Conservation (phyloP, 139 green algal species). For the Ettlia oleoabundans region DNA sequence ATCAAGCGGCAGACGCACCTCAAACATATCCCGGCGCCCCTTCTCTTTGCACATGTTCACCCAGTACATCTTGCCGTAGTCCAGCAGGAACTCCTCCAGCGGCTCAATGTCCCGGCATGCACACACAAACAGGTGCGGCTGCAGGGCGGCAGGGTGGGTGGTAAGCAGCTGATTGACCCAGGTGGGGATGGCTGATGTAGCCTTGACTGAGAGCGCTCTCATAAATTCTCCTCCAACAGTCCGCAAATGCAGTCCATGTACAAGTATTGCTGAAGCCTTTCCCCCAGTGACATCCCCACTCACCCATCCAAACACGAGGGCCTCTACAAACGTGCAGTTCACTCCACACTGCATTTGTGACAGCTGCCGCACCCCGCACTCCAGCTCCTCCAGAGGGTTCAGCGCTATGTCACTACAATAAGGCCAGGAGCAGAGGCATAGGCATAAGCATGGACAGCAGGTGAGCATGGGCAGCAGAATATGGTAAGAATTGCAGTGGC, state of each 20-base stretch:
- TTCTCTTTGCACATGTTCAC: not conserved
- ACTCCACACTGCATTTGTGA: not conserved
- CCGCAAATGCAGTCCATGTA: too few relatives aligned
- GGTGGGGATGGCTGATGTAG: not conserved
- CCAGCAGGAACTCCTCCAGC: constrained; percentile 22
- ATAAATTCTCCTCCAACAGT: too few relatives aligned
- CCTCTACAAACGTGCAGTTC: constrained; percentile 26
- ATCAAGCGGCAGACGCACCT: too few relatives aligned
- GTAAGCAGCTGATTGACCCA: not conserved
- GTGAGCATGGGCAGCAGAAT: too few relatives aligned
- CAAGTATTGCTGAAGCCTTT: not conserved
- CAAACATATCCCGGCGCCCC: too few relatives aligned
- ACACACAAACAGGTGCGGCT: constrained; percentile 29
- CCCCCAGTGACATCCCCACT: not conserved
- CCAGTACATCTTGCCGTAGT: constrained; percentile 8
- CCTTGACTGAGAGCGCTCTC: too few relatives aligned
- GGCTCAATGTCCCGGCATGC: not conserved
- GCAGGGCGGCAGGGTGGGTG: not conserved
- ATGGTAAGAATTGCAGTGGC: too few relatives aligned
- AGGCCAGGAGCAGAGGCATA: too few relatives aligned
- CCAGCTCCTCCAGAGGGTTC: not conserved
- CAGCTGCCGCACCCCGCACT: not conserved
- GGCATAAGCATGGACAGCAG: too few relatives aligned
- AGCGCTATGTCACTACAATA: not conserved
- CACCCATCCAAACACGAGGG: constrained; percentile 28